Conservation (phyloP, 306 rosid species). For the Trichosanthes truncata region DNA sequence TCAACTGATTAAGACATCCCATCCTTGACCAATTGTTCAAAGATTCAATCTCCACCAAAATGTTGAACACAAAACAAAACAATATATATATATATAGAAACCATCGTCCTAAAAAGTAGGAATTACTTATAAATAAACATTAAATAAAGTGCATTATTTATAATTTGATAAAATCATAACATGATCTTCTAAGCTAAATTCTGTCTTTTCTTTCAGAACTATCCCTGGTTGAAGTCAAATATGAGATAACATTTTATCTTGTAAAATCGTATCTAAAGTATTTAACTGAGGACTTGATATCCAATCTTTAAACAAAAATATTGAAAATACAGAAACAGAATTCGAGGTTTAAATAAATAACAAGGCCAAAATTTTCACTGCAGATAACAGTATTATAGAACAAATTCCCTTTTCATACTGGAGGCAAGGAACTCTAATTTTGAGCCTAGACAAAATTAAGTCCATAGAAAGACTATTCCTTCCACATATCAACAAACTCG, state of each 20-base stretch:
- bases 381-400: neutral
- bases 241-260: neutral
- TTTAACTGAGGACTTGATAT: neutral
- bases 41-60: too few relatives aligned
- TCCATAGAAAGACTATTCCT: slow-evolving; percentile 26
- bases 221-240: neutral
- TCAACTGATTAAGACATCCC: too few relatives aligned
- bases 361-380: neutral
- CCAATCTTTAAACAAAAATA: neutral
- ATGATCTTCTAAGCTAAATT: too few relatives aligned
- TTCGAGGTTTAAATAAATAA: neutral
- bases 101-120: too few relatives aligned
- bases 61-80: too few relatives aligned
- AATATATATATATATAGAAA: too few relatives aligned
- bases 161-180: too few relatives aligned
- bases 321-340: neutral
- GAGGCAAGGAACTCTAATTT: neutral
- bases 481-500: slow-evolving; percentile 98
- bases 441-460: neutral
- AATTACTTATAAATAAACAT: too few relatives aligned
- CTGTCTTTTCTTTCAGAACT: too few relatives aligned
- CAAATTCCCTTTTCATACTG: neutral
- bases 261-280: neutral
- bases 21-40: too few relatives aligned
- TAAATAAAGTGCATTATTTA: too few relatives aligned